Percentiles rank a stretch among this genome's conserved stretches.
phyloP scores from a whole-genome alignment of 768 basidiomycete species.

The Cytidiella melzeri region DNA sequence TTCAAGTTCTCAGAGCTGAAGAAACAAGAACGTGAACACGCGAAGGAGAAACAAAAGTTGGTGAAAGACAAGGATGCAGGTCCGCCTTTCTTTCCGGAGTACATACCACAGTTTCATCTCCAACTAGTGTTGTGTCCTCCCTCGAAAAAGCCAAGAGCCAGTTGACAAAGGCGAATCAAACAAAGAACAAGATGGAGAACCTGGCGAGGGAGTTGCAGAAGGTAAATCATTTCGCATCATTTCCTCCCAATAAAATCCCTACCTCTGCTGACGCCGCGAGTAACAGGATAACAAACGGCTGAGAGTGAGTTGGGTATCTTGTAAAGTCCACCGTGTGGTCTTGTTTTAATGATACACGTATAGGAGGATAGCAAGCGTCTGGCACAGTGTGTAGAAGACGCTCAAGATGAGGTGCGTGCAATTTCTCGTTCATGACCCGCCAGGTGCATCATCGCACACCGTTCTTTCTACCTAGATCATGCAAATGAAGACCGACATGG shows the following conservation, averaged over 20 bases:
- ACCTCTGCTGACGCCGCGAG: no score
- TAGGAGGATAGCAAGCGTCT: slow-evolving; percentile 85
- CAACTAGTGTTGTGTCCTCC: slow-evolving; percentile 14
- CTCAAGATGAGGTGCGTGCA: slow-evolving; percentile 67
- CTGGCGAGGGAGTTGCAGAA: slow-evolving; percentile 86
- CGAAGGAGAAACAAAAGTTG: slow-evolving; percentile 89
- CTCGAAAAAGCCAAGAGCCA: slow-evolving; percentile 66
- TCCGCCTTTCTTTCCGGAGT: slow-evolving; percentile 26
- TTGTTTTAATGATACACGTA: no score
- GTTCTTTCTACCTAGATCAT: slow-evolving; percentile 45
- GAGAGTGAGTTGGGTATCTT: slow-evolving; percentile 58
- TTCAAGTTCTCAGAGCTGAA: slow-evolving; percentile 82
- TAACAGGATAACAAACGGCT: slow-evolving; percentile 87
- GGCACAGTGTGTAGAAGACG: slow-evolving; percentile 76
- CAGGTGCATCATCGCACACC: slow-evolving; percentile 1
- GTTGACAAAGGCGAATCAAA: slow-evolving; percentile 82
- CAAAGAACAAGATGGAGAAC: slow-evolving; percentile 86
- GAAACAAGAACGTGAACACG: slow-evolving; percentile 79
- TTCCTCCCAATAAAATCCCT: background rate
- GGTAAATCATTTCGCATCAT: slow-evolving; percentile 33
- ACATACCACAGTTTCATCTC: slow-evolving; percentile 7
- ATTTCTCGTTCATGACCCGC: background rate
- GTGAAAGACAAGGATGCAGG: slow-evolving; percentile 88
- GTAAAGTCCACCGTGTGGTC: no score
- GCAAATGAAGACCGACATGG: slow-evolving; percentile 79